Conservation (phyloP, 2,329 filamentous ascomycete genomes). For the Sclerotiophoma versabilis region DNA sequence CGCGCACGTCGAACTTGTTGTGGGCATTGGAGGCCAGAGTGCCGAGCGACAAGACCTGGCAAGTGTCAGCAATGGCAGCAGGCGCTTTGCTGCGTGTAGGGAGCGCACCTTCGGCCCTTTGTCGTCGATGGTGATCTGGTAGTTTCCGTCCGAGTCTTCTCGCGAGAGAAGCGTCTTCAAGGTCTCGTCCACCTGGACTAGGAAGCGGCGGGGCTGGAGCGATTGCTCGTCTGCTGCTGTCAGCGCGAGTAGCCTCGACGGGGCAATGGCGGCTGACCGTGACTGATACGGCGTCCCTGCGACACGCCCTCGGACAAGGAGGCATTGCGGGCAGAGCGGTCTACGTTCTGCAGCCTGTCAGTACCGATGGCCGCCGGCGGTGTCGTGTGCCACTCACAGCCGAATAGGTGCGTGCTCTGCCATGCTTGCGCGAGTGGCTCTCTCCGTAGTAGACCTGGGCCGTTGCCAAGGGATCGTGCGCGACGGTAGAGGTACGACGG, state of each 20-base stretch:
- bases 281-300: conserved; percentile 47
- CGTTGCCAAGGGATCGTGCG: conserved; percentile 63
- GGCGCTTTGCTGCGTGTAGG: conserved; percentile 5
- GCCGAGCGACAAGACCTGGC: conserved; percentile 77
- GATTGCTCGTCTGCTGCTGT: conserved; percentile 71
- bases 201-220: conserved; percentile 75
- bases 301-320: conserved; percentile 34
- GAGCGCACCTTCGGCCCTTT: conserved; percentile 79
- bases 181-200: conserved; percentile 86
- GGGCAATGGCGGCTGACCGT: conserved; percentile 37
- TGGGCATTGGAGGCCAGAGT: conserved; percentile 86
- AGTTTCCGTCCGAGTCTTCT: conserved; percentile 93
- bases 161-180: conserved; percentile 79
- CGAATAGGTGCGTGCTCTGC: conserved; percentile 62
- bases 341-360: conserved; percentile 38
- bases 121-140: conserved; percentile 98
- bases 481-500: conserved; percentile 50
- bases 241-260: conserved; percentile 13
- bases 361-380: neutral
- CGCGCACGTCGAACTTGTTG: conserved; percentile 88
- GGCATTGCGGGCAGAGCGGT: conserved; percentile 42
- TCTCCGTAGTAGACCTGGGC: conserved; percentile 68
- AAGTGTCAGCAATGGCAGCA: conserved; percentile 30
- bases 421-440: conserved; percentile 55
- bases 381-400: conserved; percentile 53